A percentile compares a stretch with the other conserved stretches of the same genome.
Conservation (phyloP, 345 rosid species). For the Jatropha curcas region DNA sequence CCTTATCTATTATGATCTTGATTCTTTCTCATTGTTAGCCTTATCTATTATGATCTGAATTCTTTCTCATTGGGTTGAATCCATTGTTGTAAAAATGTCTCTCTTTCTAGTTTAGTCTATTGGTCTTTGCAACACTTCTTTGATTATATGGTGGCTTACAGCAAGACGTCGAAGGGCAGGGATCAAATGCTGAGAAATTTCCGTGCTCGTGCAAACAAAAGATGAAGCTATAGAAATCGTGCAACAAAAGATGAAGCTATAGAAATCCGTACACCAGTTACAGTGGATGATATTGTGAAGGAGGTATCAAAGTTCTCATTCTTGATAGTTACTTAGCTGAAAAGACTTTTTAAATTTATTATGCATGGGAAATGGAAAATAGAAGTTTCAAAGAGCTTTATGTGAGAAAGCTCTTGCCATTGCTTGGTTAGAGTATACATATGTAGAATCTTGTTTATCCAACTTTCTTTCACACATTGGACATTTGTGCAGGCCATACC, state of each 20-base stretch:
- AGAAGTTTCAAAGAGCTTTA: not conserved
- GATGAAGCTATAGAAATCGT: too few relatives aligned
- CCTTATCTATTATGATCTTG: conserved; percentile 16
- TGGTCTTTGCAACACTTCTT: not conserved
- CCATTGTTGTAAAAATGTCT: too few relatives aligned
- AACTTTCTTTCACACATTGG: not conserved
- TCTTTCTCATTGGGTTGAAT: not conserved
- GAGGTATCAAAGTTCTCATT: conserved; percentile 49
- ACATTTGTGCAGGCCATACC: conserved; percentile 3
- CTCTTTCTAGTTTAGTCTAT: too few relatives aligned
- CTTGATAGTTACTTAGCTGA: not conserved
- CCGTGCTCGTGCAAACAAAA: conserved; percentile 58
- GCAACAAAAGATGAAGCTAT: conserved; percentile 73
- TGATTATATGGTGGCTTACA: conserved; percentile 2
- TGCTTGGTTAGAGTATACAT: not conserved
- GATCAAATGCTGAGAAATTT: conserved; percentile 61
- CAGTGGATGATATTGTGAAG: conserved; percentile 67
- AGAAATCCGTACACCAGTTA: conserved; percentile 63
- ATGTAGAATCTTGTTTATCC: not conserved
- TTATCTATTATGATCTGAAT: not conserved
- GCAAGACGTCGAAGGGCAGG: conserved; percentile 23
- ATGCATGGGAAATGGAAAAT: not conserved
- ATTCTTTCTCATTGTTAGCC: not conserved
- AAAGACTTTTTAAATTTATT: not conserved
- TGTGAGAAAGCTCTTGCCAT: not conserved